Conservation (phyloP, 1,284 basidiomycete species). For the Leccinum pachyderme region DNA sequence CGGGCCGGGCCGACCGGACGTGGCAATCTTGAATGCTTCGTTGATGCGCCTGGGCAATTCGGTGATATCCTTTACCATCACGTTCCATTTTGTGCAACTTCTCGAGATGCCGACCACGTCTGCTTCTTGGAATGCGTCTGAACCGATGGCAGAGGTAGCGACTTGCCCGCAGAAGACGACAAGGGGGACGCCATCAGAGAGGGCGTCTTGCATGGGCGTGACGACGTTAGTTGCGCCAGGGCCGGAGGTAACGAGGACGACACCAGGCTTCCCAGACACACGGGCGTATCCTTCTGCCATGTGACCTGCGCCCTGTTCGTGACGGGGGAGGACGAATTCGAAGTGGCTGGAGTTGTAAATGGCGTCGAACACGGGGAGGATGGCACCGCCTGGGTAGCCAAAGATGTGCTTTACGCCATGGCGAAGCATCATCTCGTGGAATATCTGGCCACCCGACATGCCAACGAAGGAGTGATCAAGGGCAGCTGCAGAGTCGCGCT, state of each 20-base stretch:
- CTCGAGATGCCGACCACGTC: conserved; percentile 96
- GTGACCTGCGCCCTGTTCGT: conserved; percentile 98
- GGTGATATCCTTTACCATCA: conserved; percentile 97
- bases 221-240: conserved; percentile 98
- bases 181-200: conserved; percentile 92
- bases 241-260: conserved; percentile 96
- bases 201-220: conserved; percentile 97
- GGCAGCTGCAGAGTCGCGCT: conserved; percentile 43
- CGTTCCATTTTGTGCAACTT: conserved; percentile 99
- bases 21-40: conserved; percentile 99
- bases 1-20: conserved; percentile 93
- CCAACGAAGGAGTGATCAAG: conserved; percentile 86
- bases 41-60: conserved; percentile 96
- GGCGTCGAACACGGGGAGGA: conserved; percentile 98
- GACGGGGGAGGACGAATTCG: conserved; percentile 92
- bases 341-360: conserved; percentile 97
- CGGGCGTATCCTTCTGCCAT: conserved; percentile 99
- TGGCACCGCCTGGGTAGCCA: conserved; percentile 97
- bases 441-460: conserved; percentile 94
- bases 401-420: conserved; percentile 97
- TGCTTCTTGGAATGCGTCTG: conserved; percentile 98
- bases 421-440: conserved; percentile 99
- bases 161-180: conserved; percentile 98
- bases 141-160: conserved; percentile 96
- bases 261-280: conserved; percentile 96